Base-by-base conservation (phyloP, 2,329 filamentous ascomycete species). In the Aspergillus fructus region DNA sequence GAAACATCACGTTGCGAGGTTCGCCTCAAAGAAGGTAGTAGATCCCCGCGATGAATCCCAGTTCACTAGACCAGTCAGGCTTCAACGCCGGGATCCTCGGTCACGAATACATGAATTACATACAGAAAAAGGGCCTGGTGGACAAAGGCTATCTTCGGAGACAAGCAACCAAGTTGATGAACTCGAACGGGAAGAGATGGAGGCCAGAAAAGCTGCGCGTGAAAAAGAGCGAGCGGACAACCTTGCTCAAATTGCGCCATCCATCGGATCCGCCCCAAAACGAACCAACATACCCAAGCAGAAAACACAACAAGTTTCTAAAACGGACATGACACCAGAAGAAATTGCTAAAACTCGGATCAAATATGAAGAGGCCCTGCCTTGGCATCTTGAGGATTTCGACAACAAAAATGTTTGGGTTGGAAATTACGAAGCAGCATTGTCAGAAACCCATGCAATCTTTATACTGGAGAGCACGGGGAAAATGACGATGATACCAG, bases 331-430 rank as follows among this genome's bases (percentile, higher is more conserved):
- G 70, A 86, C 85, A 2, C 83, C 83, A 77, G 79, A 94, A 83
- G 82, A 96, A 82, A 79, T 86, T 85, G 76, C 89, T 58, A 78
- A 79, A 49, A 79, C 82, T 42, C 79, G 85, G 58, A 77, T 87
- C 42, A 84, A 93, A 62, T 99, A 97, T 64, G 94, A 97, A 72
- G 94, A 99, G 74, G 91, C 93, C 4, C 80, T 97, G 49, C 94
- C 94, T 5, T 99, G 94, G 94, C 93, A 97, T 72, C 76, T 99
- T 37, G 94, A 99, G 71, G 94, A 99, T 72, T 96, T 93, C 41
- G 93, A 99, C 68, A 91, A 92, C 62, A 96, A 93, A 73, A 93
- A 96, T 66, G 89, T 90, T 3, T 97, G 93, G 91, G 88, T 94
- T 34, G 94, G 93, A 45, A 89, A 88, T 56, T 97, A 97, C 66